Conservation (phyloP, 371 early-diverging fungal genomes). For the Lichtheimia corymbifera region DNA sequence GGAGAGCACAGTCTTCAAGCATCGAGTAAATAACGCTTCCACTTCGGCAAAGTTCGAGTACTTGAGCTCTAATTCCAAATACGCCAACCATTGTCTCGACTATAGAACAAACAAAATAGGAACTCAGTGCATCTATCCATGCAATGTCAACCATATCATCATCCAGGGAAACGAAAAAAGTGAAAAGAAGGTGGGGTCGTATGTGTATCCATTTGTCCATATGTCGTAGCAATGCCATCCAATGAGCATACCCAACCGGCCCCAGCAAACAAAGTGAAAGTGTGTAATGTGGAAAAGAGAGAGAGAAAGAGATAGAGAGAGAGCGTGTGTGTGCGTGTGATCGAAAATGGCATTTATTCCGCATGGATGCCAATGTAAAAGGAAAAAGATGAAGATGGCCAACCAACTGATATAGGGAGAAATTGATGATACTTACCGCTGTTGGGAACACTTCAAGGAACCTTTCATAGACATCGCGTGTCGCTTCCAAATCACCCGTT, state of each 20-base stretch:
- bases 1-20: constrained; percentile 77
- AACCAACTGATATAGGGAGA: constrained; percentile 9
- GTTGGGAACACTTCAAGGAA: constrained; percentile 83
- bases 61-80: constrained; percentile 83
- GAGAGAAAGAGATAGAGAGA: no score
- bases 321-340: no score
- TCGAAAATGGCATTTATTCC: no score
- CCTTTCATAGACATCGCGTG: constrained; percentile 73
- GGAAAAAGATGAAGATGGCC: no score
- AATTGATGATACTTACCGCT: constrained; percentile 65
- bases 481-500: constrained; percentile 57
- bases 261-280: no score
- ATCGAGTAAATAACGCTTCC: constrained; percentile 84
- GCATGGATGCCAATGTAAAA: no score
- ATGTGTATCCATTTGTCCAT: no score
- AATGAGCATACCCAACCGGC: no score
- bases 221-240: no score
- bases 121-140: no score
- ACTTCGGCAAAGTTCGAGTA: constrained; percentile 74
- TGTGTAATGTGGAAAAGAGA: no score
- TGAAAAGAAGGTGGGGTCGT: not conserved
- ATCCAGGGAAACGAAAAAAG: constrained; percentile 1
- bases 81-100: constrained; percentile 83
- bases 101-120: constrained; percentile 23
- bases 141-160: no score